Base-by-base conservation (phyloP, 352 stramenopile species). In the Globisporangium irregulare region DNA sequence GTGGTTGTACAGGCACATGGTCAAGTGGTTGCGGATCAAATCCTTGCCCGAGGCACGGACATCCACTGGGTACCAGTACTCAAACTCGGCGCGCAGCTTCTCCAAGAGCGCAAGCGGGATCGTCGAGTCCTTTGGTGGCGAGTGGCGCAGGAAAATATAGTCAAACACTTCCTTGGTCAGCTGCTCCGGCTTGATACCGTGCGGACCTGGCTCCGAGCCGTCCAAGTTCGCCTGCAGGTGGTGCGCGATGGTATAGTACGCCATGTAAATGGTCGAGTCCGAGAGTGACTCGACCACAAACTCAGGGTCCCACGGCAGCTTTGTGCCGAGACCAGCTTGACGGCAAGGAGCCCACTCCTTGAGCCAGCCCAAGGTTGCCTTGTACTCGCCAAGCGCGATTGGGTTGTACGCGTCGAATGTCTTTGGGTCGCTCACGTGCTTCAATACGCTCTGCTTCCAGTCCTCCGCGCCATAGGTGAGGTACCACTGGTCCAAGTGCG, bases 221-320 rank as follows among this genome's bases (percentile, higher is more conserved):
- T 99, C 94, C 32, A 99, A 71, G 84, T 98, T 99, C 73, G 75
- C 73, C 72, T 99, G 98, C 65, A 99, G 80, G 74, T 99, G 86
- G 84, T 99, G 97, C 5, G 97, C 94, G 69, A 99, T 99, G 10
- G 98, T 99, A 79, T 99, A 99, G 81, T 99, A 99, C 32, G 98
- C 97, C 98, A 99, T 99, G 87, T 99, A 99, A 71, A 99, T 99
- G 20, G 98, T 99, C 80, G 93, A 99, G 78, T 99, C 98, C 32
- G 97, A 99, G 38, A 99, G 91, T 54, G 93, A 99, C 80, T 99
- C 98, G 57, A 99, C 99, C 22, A 99, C 96, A 77, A 98, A 99
- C 70, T 98, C 79, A 8, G 91, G 86, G 83, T 99, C 98, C 98
- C 98, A 99, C 12, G 98, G 98, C 54, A 99, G 84, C 77, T 95